A percentile compares a stretch with the other conserved stretches of the same genome.
Evolutionary conservation across 2,329 filamentous ascomycete species (phyloP).

Genomic region (Microsporum audouinii): DNA sequence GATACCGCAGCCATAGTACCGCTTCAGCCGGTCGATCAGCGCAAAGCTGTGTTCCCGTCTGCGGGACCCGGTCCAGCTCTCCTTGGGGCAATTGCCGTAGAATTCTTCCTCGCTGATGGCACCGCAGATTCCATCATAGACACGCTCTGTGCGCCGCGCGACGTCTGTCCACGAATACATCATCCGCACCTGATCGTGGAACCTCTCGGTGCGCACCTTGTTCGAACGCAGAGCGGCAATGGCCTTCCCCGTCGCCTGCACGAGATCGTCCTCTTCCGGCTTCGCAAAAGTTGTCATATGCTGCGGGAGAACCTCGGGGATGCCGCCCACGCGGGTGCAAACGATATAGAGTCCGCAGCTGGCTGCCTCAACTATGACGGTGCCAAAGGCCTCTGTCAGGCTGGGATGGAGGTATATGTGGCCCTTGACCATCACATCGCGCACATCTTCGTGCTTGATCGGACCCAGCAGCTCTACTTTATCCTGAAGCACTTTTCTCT

Average conservation of each 20-base stretch:
- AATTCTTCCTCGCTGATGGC: conserved; percentile 78
- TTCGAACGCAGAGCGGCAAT: conserved; percentile 78
- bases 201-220: conserved; percentile 79
- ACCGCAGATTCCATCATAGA: conserved; percentile 86
- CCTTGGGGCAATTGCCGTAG: conserved; percentile 65
- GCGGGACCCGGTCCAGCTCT: conserved; percentile 58
- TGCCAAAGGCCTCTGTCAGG: conserved; percentile 92
- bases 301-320: conserved; percentile 85
- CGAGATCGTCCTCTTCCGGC: conserved; percentile 90
- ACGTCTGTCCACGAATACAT: conserved; percentile 99
- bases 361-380: conserved; percentile 93
- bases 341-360: conserved; percentile 94
- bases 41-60: conserved; percentile 73
- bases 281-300: conserved; percentile 98
- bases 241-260: conserved; percentile 76
- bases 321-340: conserved; percentile 89
- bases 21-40: conserved; percentile 84
- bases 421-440: conserved; percentile 92
- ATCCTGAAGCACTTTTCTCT: conserved; percentile 86
- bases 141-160: conserved; percentile 80
- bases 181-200: conserved; percentile 91
- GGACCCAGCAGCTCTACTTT: conserved; percentile 85
- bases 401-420: conserved; percentile 95
- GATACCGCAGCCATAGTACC: conserved; percentile 95
- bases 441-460: conserved; percentile 88